Evolutionary conservation across 83 land plant genomes (phyloP), one percentile per base, ranked within the genome.

Genomic region (Diphasiastrum complanatum): DNA sequence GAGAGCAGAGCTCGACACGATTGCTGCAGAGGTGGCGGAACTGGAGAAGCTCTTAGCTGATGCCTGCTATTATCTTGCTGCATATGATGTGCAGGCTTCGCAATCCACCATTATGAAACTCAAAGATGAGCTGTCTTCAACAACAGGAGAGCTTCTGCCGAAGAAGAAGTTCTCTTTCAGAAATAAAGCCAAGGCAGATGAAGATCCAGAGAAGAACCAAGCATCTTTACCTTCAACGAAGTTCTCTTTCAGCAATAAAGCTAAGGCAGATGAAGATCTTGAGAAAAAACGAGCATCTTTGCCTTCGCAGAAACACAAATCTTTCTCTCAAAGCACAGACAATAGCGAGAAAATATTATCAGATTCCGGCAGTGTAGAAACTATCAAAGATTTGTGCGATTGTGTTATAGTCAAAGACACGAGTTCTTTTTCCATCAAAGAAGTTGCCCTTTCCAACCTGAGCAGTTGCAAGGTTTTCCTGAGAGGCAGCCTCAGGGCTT

Each of bases 131-230:
- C 53, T 89, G 20, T 84, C 76, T 24, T 33, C 35, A 25, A 64
- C 69, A 38, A 63, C 46, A 27, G 45, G 72, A 12, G 67, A 79
- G 63, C 45, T 85, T 4, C 32, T 85, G 18, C 96, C 98, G 0
- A 83, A 75, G 51, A 93, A 83, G 76, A 93, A 81, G 51, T 93
- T 93, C 74, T 68, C 98, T 4, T 88, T 93, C 64, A 75, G 72
- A 50, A 75, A 71, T 67, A 87, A 83, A 63, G 4, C 63, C 10
- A 79, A 82, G 51, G 58, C 49, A 31, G 45, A 37, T 14, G 35
- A 51, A 14, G 31, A 55, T 24, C 25, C 33, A 26, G 67, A 38
- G 33, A 64, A 64, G 38, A 43, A 27, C 2, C 28, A 61, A 61
- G 64, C 6, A 48, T 18, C n/a, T 6, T 48, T 4, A 18, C n/a